Evolutionary conservation across 495 filamentous ascomycete species (phyloP).

Genomic region (Neurospora cerealis): DNA sequence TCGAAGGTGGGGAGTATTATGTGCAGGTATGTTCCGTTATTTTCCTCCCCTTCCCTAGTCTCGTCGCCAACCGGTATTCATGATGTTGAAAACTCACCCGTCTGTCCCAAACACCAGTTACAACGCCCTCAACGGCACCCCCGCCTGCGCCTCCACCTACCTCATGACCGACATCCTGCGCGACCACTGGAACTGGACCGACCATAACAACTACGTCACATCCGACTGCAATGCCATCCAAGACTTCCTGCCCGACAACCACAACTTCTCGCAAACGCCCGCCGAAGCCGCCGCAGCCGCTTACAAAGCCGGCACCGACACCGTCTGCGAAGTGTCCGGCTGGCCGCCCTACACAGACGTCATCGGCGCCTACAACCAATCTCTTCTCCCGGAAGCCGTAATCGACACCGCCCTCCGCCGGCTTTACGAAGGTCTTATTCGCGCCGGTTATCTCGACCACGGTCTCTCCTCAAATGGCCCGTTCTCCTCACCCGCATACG

Average conservation of each 20-base stretch:
- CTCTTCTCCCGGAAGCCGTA: slow-evolving; percentile 22
- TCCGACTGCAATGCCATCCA: slow-evolving; percentile 32
- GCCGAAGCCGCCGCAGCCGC: slow-evolving; percentile 26
- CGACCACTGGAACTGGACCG: slow-evolving; percentile 36
- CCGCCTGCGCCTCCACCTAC: slow-evolving; percentile 32
- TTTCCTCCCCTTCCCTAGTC: not conserved
- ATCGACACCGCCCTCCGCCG: slow-evolving; percentile 26
- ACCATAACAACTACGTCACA: slow-evolving; percentile 31
- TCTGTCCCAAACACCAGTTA: slow-evolving; percentile 10
- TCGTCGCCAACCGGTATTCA: not conserved
- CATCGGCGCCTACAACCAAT: slow-evolving; percentile 22
- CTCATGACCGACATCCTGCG: slow-evolving; percentile 32
- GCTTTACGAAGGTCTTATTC: slow-evolving; percentile 26
- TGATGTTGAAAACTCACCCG: no score
- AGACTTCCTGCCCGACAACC: slow-evolving; percentile 16
- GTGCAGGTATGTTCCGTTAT: slow-evolving; percentile 23
- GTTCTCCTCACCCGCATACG: slow-evolving; percentile 15
- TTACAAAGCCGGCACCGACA: slow-evolving; percentile 28
- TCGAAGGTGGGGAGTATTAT: slow-evolving; percentile 36
- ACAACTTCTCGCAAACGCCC: slow-evolving; percentile 25
- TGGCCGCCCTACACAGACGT: slow-evolving; percentile 19
- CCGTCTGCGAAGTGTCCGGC: slow-evolving; percentile 20
- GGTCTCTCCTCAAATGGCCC: not conserved
- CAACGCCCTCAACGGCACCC: slow-evolving; percentile 36
- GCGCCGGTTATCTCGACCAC: slow-evolving; percentile 27